Conservation (phyloP, 208 protist species). For the Trypanosoma platydactyli region DNA sequence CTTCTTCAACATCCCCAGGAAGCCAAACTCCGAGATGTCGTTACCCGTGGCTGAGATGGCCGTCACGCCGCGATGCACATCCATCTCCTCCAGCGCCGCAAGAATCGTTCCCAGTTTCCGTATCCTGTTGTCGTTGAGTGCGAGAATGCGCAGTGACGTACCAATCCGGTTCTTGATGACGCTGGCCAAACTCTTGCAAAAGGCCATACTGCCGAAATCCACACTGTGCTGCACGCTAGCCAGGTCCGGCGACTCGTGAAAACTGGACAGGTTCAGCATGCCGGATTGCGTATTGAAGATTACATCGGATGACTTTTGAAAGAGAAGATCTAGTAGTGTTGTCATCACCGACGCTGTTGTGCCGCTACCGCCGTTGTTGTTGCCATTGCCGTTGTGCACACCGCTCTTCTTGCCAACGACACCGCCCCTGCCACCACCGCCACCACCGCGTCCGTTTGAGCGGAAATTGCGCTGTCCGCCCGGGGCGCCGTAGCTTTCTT, state of each 20-base stretch:
- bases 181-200: conserved; percentile 70
- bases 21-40: conserved; percentile 54
- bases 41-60: conserved; percentile 76
- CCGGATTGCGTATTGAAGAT: conserved; percentile 55
- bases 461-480: background rate
- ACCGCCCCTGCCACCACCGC: conserved; percentile 23
- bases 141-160: conserved; percentile 53
- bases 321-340: conserved; percentile 68
- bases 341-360: conserved; percentile 68
- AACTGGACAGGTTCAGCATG: conserved; percentile 64
- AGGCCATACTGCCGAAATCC: conserved; percentile 83
- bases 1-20: conserved; percentile 58
- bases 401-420: conserved; percentile 22
- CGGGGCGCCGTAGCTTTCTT: background rate
- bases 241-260: conserved; percentile 56
- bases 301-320: conserved; percentile 57
- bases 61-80: conserved; percentile 65
- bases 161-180: conserved; percentile 69
- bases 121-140: conserved; percentile 76
- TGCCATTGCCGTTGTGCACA: background rate
- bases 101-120: conserved; percentile 57
- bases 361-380: conserved; percentile 6
- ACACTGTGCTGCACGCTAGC: conserved; percentile 61
- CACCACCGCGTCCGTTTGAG: conserved; percentile 18
- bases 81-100: conserved; percentile 52